Evolutionary conservation across 805 yeast species (phyloP).

Genomic region (Zygosaccharomyces kombuchaensis): DNA sequence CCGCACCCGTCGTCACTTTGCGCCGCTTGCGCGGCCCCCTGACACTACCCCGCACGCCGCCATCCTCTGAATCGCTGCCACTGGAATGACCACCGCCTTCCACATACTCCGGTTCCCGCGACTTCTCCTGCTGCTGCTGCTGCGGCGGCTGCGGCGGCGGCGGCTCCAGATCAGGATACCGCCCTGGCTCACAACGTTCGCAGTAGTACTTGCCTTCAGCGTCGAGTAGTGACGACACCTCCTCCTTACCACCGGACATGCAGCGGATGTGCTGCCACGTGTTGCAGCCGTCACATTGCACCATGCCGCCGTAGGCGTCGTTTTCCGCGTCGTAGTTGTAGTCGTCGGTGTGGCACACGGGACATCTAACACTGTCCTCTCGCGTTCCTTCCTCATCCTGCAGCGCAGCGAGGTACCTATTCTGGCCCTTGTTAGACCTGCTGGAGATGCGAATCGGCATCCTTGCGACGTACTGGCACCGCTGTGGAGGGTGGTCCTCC

Average conservation of each 20-base stretch:
- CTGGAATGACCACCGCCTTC: no score
- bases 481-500: background rate
- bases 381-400: conserved; percentile 30
- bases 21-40: conserved; percentile 9
- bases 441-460: conserved; percentile 40
- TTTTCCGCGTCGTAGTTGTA: conserved; percentile 54
- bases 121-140: no score
- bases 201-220: conserved; percentile 51
- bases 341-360: conserved; percentile 57
- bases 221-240: conserved; percentile 21
- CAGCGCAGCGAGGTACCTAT: conserved; percentile 30
- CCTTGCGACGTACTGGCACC: background rate
- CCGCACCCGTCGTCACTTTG: background rate
- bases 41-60: no score
- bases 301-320: conserved; percentile 52
- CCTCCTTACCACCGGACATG: conserved; percentile 40
- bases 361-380: conserved; percentile 49
- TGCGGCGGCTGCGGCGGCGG: conserved; percentile 4
- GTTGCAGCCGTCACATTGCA: conserved; percentile 60
- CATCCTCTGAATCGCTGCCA: conserved; percentile 2
- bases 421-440: conserved; percentile 42
- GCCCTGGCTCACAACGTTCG: conserved; percentile 46
- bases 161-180: conserved; percentile 35
- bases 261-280: conserved; percentile 73
- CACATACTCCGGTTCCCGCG: no score